phyloP scores from a whole-genome alignment of 2,329 filamentous ascomycete genomes.

The Aspergillus unguis region DNA sequence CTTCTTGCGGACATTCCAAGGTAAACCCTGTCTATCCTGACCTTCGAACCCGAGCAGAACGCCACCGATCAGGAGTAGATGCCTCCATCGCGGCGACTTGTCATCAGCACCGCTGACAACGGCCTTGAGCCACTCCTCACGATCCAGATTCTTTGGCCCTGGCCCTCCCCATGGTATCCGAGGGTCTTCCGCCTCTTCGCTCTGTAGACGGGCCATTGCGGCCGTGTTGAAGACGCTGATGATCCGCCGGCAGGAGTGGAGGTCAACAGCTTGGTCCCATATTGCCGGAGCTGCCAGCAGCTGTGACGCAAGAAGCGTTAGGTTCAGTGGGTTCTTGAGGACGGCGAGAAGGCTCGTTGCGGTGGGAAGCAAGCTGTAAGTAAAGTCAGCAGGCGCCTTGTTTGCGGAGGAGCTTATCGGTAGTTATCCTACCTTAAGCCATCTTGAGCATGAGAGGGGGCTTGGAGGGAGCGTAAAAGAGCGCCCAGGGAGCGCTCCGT shows the following conservation, averaged over 20 bases:
- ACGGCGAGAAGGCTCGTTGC: slow-evolving; percentile 46
- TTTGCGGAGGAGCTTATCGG: slow-evolving; percentile 1
- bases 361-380: slow-evolving; percentile 50
- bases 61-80: slow-evolving; percentile 75
- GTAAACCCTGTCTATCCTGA: slow-evolving; percentile 61
- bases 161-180: slow-evolving; percentile 38
- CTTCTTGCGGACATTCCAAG: slow-evolving; percentile 60
- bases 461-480: slow-evolving; percentile 59
- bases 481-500: slow-evolving; percentile 60
- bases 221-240: slow-evolving; percentile 62
- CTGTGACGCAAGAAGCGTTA: slow-evolving; percentile 59
- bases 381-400: slow-evolving; percentile 12
- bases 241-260: slow-evolving; percentile 55
- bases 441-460: slow-evolving; percentile 57
- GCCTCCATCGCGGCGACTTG: slow-evolving; percentile 70
- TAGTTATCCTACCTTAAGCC: slow-evolving; percentile 50
- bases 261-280: slow-evolving; percentile 54
- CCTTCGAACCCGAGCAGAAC: slow-evolving; percentile 73
- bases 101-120: slow-evolving; percentile 60
- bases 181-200: slow-evolving; percentile 40
- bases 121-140: slow-evolving; percentile 58
- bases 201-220: slow-evolving; percentile 52
- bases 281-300: slow-evolving; percentile 58
- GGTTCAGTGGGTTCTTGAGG: slow-evolving; percentile 60
- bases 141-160: slow-evolving; percentile 50